Conservation (phyloP, 208 protist genomes). For the Acanthamoeba royreba region DNA sequence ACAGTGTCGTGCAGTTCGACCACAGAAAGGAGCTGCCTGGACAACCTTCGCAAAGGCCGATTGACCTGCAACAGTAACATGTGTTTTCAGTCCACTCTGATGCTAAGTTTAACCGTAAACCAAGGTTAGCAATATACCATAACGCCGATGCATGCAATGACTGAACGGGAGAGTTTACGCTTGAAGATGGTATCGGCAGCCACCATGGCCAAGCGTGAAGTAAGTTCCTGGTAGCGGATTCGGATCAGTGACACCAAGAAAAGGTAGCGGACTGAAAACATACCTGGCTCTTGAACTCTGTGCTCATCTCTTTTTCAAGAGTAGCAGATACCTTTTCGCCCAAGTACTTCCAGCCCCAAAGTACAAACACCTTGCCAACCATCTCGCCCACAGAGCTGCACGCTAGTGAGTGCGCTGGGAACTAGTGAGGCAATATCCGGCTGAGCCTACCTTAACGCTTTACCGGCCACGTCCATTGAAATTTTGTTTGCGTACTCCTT, state of each 20-base stretch:
- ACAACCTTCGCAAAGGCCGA: background rate
- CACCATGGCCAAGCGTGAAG: constrained; percentile 4
- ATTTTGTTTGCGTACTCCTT: constrained; percentile 31
- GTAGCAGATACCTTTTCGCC: background rate
- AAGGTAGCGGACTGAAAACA: background rate
- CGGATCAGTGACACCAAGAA: background rate
- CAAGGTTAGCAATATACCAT: background rate
- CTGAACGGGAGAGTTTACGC: background rate
- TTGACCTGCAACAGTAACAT: background rate
- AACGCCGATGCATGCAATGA: background rate
- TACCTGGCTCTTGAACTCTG: background rate
- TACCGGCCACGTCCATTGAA: constrained; percentile 17
- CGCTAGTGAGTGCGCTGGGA: no score
- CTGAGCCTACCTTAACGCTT: background rate
- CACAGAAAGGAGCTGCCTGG: background rate
- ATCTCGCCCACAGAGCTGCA: constrained; percentile 31
- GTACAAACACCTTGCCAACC: constrained; percentile 13
- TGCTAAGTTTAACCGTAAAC: background rate
- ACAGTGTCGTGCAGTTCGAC: background rate
- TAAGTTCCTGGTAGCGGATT: background rate
- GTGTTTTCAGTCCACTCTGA: no score
- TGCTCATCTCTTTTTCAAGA: constrained; percentile 24
- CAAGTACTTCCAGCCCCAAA: constrained; percentile 35
- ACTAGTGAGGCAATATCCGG: no score
- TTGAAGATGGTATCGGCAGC: constrained; percentile 37